These are phyloP conservation scores for Solanum paucissectum DNA, from an alignment of 257 asterid species.

Conservation along the genomic window DNA sequence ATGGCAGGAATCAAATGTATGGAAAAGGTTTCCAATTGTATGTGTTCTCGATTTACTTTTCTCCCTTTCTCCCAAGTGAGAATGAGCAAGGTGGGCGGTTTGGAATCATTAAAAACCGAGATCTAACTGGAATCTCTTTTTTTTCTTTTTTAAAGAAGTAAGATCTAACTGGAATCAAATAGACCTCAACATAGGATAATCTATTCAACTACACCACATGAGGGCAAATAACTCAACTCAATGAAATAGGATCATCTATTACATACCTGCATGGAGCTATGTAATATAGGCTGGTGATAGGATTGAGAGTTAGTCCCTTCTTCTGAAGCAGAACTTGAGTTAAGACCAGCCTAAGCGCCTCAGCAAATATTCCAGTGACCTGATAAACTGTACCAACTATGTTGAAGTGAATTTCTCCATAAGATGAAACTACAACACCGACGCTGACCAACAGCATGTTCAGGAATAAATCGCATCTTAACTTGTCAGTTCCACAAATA, in stretches of 20 bases:
- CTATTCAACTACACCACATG: neutral
- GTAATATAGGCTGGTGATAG: constrained; percentile 91
- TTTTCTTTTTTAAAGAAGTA: neutral
- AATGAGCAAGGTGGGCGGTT: neutral
- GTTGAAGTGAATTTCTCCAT: constrained; percentile 95
- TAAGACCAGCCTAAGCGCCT: constrained; percentile 91
- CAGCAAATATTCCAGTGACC: constrained; percentile 95
- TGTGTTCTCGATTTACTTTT: neutral
- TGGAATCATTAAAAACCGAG: neutral
- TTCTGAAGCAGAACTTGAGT: constrained; percentile 97
- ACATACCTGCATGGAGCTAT: constrained; percentile 98
- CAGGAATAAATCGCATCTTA: constrained; percentile 73
- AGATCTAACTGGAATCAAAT: neutral
- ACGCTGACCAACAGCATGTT: constrained; percentile 91
- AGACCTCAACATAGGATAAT: neutral
- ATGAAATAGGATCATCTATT: neutral
- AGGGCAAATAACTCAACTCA: neutral
- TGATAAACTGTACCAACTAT: constrained; percentile 92
- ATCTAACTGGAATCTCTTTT: neutral
- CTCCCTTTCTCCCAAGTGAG: neutral
- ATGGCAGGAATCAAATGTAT: neutral
- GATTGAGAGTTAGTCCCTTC: constrained; percentile 87
- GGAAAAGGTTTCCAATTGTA: neutral
- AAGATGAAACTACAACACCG: constrained; percentile 92
- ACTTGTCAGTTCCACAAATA: constrained; percentile 85